Evolutionary conservation across 169 alveolate genomes (phyloP), one percentile per base, ranked within the genome.

Genomic region (Plasmodium relictum): DNA sequence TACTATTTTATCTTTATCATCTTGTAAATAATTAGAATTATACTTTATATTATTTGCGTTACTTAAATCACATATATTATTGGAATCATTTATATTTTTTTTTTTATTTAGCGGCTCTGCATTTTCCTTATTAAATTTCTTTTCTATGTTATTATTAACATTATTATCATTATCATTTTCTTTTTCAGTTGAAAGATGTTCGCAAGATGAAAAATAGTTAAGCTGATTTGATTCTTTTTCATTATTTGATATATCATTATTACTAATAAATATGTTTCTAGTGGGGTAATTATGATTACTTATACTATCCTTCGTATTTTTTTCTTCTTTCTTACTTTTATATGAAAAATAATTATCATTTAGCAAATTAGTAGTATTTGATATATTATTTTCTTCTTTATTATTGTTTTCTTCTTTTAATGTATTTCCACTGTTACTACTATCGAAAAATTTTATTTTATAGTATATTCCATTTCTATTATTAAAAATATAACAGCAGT

Each of bases 381-480:
- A 39, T 56, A 2, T 54, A 14, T 6, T 54, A n/a, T 12, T 0
- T 7, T 12, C 9, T 7, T 54, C 22, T 1, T 54, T 61, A 48
- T 10, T 6, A 44, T 66, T 20, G 20, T 8, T 7, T 70, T 9
- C n/a, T 7, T 50, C 50, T 16, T 9, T 54, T 31, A 31, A 31
- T 31, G 3, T 31, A 9, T 59, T 24, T 31, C 2, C 44, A 20
- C 39, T 5, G 6, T 10, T 59, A 24, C 0, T 1, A 6, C 3
- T 24, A 12, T 24, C 20, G 31, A 31, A 56, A 0, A n/a, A 45
- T 7, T 22, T 18, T 18, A 70, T 48, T 70, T 72, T 69, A 39
- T 86, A 86, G 41, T 59, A 61, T n/a, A 72, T 37, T 0, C 92
- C 92, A 71, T 63, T 72, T 6, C 26, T 56, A 86, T 86, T 86